phyloP scores from a whole-genome alignment of 108 stramenopile species.

The Mediolabrus comicus region DNA sequence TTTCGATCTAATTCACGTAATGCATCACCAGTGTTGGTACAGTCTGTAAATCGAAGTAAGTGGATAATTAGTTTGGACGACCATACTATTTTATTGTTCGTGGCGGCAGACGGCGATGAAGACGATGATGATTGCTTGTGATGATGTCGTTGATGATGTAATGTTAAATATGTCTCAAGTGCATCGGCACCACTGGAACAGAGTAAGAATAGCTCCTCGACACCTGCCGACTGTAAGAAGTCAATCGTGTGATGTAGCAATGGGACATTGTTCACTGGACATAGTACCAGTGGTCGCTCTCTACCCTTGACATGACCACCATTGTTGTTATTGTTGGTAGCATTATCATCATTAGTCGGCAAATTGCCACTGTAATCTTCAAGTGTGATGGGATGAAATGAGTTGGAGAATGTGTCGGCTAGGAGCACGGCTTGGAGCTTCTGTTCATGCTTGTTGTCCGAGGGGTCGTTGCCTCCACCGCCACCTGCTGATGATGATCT shows the following conservation, averaged over 20 bases:
- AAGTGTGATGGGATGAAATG: constrained; percentile 80
- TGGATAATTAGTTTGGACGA: constrained; percentile 48
- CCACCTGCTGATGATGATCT: constrained; percentile 5
- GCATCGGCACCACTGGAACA: constrained; percentile 54
- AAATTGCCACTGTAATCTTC: constrained; percentile 34
- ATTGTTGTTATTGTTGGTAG: constrained; percentile 27
- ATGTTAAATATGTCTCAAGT: constrained; percentile 52
- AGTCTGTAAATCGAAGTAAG: constrained; percentile 60
- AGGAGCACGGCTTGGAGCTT: constrained; percentile 91
- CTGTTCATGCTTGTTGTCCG: constrained; percentile 66
- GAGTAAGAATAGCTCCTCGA: constrained; percentile 25
- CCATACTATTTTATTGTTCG: constrained; percentile 20
- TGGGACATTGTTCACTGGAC: constrained; percentile 93
- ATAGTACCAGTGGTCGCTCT: constrained; percentile 57
- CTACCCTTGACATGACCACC: background rate
- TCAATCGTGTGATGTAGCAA: constrained; percentile 94
- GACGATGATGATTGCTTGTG: constrained; percentile 5
- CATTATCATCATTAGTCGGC: constrained; percentile 12
- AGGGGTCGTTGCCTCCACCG: constrained; percentile 36
- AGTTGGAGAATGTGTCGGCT: constrained; percentile 80
- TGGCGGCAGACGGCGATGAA: no score
- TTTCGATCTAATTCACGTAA: constrained; percentile 92
- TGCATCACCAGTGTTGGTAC: constrained; percentile 93
- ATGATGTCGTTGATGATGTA: constrained; percentile 44
- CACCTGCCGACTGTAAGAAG: constrained; percentile 70